Conservation (phyloP, 768 basidiomycete genomes). For the Candolleomyces efflorescens region DNA sequence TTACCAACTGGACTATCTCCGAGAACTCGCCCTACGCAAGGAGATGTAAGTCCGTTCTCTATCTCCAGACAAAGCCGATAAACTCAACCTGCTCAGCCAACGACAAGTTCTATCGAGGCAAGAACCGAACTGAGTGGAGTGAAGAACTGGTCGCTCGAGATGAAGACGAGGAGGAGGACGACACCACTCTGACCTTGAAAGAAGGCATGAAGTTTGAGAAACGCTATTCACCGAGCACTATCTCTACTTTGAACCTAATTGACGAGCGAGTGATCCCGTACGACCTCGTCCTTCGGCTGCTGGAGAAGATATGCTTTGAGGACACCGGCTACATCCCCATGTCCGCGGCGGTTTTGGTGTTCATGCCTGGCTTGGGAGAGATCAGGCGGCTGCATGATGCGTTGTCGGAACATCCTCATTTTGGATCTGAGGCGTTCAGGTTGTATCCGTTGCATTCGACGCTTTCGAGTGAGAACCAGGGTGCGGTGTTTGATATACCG, state of each 20-base stretch:
- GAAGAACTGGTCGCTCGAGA: slow-evolving; percentile 54
- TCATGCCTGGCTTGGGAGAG: slow-evolving; percentile 93
- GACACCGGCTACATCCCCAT: slow-evolving; percentile 45
- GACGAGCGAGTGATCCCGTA: slow-evolving; percentile 90
- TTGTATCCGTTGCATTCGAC: slow-evolving; percentile 90
- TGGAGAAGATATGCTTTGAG: slow-evolving; percentile 81
- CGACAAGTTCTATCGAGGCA: slow-evolving; percentile 61
- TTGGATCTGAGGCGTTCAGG: slow-evolving; percentile 65
- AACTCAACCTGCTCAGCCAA: slow-evolving; percentile 40
- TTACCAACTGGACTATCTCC: slow-evolving; percentile 70
- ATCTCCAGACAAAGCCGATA: neutral
- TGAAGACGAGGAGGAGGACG: slow-evolving; percentile 66
- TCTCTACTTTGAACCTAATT: slow-evolving; percentile 74
- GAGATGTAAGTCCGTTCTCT: slow-evolving; percentile 42
- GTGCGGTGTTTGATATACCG: slow-evolving; percentile 86
- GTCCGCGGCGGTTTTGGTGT: slow-evolving; percentile 82
- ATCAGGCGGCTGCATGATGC: slow-evolving; percentile 86
- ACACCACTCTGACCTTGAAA: slow-evolving; percentile 26
- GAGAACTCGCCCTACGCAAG: slow-evolving; percentile 81
- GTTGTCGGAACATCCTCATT: slow-evolving; percentile 67
- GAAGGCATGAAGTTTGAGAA: slow-evolving; percentile 60
- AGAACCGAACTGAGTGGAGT: slow-evolving; percentile 69
- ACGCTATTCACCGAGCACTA: slow-evolving; percentile 74
- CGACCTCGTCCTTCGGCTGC: slow-evolving; percentile 78
- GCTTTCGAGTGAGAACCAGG: slow-evolving; percentile 87